Evolutionary conservation across 805 yeast species (phyloP).

Genomic region (Metschnikowia gruessii): DNA sequence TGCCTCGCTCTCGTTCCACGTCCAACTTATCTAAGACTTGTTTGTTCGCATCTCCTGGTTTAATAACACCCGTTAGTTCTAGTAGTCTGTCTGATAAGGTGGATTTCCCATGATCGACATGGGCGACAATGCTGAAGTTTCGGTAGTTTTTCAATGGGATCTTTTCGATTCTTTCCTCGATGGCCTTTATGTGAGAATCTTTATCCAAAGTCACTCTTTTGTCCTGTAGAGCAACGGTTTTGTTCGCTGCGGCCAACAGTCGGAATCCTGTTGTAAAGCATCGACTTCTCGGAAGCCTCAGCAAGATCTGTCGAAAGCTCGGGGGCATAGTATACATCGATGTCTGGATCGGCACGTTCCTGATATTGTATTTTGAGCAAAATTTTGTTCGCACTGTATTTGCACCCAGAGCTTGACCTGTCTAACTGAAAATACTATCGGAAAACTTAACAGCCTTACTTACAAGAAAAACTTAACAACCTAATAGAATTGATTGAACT

Average conservation of each 20-base stretch:
- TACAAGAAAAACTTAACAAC: too few relatives aligned
- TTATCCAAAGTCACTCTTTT: constrained; percentile 29
- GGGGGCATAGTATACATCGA: background rate
- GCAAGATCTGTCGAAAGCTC: background rate
- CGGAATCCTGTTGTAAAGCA: background rate
- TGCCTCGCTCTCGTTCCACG: constrained; percentile 94
- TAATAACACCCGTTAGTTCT: constrained; percentile 86
- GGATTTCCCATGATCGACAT: constrained; percentile 88
- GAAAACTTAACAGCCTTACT: too few relatives aligned
- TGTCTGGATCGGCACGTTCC: background rate
- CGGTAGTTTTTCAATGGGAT: constrained; percentile 83
- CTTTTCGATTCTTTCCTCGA: constrained; percentile 60
- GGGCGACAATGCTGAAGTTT: constrained; percentile 94
- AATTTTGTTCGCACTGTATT: constrained; percentile 11
- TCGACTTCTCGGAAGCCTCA: constrained; percentile 2
- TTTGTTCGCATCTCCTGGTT: constrained; percentile 61
- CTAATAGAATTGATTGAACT: too few relatives aligned
- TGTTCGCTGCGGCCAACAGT: constrained; percentile 10
- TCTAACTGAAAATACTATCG: background rate
- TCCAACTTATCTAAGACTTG: constrained; percentile 90
- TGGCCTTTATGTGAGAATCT: constrained; percentile 31
- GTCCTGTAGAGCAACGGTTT: constrained; percentile 24
- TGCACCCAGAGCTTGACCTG: constrained; percentile 8
- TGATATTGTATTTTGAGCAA: background rate
- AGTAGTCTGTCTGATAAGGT: constrained; percentile 85